phyloP scores from a whole-genome alignment of 345 rosid genomes.

The Lepidium africanum region DNA sequence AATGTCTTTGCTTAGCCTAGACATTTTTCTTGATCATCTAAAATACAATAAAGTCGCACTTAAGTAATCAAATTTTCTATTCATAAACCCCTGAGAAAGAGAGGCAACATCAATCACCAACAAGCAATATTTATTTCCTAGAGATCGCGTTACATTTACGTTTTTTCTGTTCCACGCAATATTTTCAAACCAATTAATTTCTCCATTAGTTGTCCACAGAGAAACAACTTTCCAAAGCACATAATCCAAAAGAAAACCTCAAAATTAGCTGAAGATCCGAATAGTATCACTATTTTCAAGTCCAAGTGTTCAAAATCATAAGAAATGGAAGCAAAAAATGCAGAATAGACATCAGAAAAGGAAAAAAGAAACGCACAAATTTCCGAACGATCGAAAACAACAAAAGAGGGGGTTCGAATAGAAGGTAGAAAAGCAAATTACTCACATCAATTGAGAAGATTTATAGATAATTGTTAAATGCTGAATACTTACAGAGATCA shows the following conservation, averaged over 20 bases:
- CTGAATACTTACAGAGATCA: constrained; percentile 11
- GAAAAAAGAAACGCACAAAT: not conserved
- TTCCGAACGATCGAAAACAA: not conserved
- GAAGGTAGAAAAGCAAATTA: not conserved
- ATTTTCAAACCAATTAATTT: not conserved
- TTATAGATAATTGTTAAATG: not conserved
- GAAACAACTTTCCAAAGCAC: not conserved
- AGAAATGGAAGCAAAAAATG: not conserved
- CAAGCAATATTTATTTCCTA: not conserved
- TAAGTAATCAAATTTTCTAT: not conserved
- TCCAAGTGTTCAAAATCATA: not conserved
- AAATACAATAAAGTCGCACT: not conserved
- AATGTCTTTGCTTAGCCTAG: constrained; percentile 31
- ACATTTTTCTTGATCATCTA: constrained; percentile 36
- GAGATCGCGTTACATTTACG: not conserved
- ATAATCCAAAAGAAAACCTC: not conserved
- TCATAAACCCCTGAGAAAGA: not conserved
- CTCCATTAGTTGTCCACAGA: not conserved
- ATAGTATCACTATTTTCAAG: not conserved
- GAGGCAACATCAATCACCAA: not conserved
- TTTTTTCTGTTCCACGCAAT: not conserved
- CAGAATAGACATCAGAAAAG: not conserved
- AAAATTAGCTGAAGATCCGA: not conserved
- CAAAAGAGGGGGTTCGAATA: not conserved
- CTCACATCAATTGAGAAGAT: not conserved